phyloP scores from a whole-genome alignment of 1,284 basidiomycete genomes.

The Boletus sp. region DNA sequence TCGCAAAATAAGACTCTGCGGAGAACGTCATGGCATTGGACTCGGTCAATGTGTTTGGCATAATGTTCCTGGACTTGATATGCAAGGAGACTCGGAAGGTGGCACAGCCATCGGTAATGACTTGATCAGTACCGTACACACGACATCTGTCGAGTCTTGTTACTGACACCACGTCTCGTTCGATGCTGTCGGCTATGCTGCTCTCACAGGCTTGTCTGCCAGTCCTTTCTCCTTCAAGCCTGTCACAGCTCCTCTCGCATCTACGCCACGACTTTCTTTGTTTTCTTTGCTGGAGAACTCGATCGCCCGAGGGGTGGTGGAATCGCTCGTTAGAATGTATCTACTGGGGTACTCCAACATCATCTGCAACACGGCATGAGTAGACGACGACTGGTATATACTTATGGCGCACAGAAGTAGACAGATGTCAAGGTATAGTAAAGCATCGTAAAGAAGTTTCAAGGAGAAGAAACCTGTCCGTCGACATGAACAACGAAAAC shows the following conservation, averaged over 20 bases:
- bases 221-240: too few relatives aligned
- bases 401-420: neutral
- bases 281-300: too few relatives aligned
- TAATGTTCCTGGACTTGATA: conserved; percentile 6
- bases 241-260: too few relatives aligned
- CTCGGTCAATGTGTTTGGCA: conserved; percentile 18
- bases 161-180: too few relatives aligned
- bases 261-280: too few relatives aligned
- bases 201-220: too few relatives aligned
- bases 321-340: too few relatives aligned
- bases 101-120: conserved; percentile 18
- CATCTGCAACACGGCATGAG: neutral
- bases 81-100: neutral
- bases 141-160: too few relatives aligned
- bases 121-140: too few relatives aligned
- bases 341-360: too few relatives aligned
- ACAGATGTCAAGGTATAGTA: neutral
- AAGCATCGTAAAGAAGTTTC: neutral
- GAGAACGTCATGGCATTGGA: conserved; percentile 50
- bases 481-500: neutral
- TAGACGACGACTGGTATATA: neutral
- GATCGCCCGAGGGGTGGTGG: too few relatives aligned
- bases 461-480: neutral
- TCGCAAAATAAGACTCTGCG: conserved; percentile 83
- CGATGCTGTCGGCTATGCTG: too few relatives aligned